Evolutionary conservation across 331 rosid genomes (phyloP).

Genomic region (Prunus yedoensis): DNA sequence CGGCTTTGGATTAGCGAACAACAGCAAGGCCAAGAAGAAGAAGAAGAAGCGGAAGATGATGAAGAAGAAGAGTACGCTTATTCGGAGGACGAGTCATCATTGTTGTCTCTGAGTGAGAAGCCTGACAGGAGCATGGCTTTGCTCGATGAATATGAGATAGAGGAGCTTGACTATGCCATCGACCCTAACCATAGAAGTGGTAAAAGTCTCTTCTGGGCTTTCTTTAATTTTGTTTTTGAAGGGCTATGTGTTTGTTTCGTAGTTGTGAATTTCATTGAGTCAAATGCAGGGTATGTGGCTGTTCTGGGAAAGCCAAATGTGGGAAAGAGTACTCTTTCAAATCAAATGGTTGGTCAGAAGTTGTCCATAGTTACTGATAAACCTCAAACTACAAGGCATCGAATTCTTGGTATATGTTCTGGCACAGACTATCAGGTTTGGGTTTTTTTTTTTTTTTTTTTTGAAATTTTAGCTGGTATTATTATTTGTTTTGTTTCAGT

Average conservation of each 20-base stretch:
- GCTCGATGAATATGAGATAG: conserved; percentile 79
- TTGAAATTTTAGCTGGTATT: conserved; percentile 7
- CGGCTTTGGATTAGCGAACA: conserved; percentile 25
- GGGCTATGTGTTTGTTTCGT: neutral
- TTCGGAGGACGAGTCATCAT: conserved; percentile 63
- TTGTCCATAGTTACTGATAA: conserved; percentile 91
- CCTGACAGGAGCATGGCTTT: conserved; percentile 72
- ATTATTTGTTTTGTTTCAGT: conserved; percentile 13
- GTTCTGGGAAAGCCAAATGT: conserved; percentile 94
- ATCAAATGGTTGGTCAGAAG: conserved; percentile 94
- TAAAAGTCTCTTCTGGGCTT: conserved; percentile 29
- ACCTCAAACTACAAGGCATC: conserved; percentile 96
- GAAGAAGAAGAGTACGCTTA: conserved; percentile 35
- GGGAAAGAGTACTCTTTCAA: conserved; percentile 91
- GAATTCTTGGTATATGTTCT: conserved; percentile 93
- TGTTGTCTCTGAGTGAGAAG: conserved; percentile 76
- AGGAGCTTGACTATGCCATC: conserved; percentile 50
- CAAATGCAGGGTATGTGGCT: conserved; percentile 80
- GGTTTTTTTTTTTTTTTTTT: neutral
- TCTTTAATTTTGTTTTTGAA: neutral
- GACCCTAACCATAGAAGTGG: conserved; percentile 77
- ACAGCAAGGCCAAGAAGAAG: conserved; percentile 8
- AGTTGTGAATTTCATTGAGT: conserved; percentile 6
- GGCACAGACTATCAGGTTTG: conserved; percentile 89
- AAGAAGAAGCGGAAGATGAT: too few relatives aligned